These are phyloP conservation scores for Rhynchospora tenuis DNA, from an alignment of 176 grass and related monocot species.

Conservation along the genomic window DNA sequence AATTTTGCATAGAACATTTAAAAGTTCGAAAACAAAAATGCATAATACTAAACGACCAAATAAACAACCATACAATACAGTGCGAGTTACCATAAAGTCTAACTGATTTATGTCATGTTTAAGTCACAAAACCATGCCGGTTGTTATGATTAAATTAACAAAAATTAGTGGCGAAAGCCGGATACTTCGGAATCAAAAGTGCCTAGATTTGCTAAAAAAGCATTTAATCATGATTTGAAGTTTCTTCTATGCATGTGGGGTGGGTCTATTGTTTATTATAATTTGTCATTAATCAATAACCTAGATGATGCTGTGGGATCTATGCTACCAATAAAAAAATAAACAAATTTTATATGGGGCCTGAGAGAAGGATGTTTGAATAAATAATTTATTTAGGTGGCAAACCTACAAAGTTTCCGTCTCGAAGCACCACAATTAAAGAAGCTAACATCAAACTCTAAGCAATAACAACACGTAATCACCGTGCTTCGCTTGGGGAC, in stretches of 20 bases:
- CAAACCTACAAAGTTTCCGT: slow-evolving; percentile 13
- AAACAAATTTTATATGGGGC: not conserved
- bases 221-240: slow-evolving; percentile 33
- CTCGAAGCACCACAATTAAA: slow-evolving; percentile 14
- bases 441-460: not conserved
- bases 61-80: not conserved
- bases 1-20: too few species aligned
- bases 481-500: not conserved
- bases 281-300: slow-evolving; percentile 20
- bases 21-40: not conserved
- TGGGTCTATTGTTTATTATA: slow-evolving; percentile 3
- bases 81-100: not conserved
- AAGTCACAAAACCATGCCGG: slow-evolving; percentile 1
- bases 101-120: slow-evolving; percentile 11
- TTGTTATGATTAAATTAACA: slow-evolving; percentile 21
- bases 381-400: slow-evolving; percentile 1
- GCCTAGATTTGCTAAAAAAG: slow-evolving; percentile 17
- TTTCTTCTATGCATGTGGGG: slow-evolving; percentile 26
- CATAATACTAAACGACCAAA: not conserved
- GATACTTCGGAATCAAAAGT: slow-evolving; percentile 18
- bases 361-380: slow-evolving; percentile 14
- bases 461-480: not conserved
- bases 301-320: slow-evolving; percentile 31
- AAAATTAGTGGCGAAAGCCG: not conserved
- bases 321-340: slow-evolving; percentile 20